phyloP scores from a whole-genome alignment of 176 grass and related monocot genomes.

The Guadua angustifolia region DNA sequence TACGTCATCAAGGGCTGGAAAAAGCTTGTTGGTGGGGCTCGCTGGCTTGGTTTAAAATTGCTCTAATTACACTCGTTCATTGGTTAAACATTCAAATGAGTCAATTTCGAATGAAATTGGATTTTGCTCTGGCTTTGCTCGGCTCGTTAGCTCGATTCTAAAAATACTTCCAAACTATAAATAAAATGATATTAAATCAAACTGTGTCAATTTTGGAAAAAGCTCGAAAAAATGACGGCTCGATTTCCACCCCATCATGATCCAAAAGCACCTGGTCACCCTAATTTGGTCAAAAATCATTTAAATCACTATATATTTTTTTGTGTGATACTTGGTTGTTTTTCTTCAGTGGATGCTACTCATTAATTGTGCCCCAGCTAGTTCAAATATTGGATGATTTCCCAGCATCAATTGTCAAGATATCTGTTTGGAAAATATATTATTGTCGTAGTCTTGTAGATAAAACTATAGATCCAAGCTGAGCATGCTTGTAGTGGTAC shows the following conservation, averaged over 20 bases:
- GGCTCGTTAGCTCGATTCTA: too few relatives aligned
- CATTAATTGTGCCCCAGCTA: background rate
- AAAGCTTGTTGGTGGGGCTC: too few relatives aligned
- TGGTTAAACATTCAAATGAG: too few relatives aligned
- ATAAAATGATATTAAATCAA: too few relatives aligned
- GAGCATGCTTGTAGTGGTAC: background rate
- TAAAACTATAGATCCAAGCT: background rate
- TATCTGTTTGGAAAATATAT: background rate
- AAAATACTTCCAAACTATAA: too few relatives aligned
- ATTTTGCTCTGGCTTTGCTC: too few relatives aligned
- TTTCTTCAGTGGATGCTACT: background rate
- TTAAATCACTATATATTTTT: background rate
- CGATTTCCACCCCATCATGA: background rate
- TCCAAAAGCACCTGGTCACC: background rate
- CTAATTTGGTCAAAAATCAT: background rate
- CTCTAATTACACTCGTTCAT: too few relatives aligned
- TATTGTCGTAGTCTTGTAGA: background rate
- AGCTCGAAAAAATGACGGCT: too few relatives aligned
- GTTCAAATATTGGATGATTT: conserved; percentile 13
- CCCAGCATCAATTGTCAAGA: background rate
- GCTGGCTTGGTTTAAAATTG: too few relatives aligned
- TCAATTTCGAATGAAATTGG: too few relatives aligned
- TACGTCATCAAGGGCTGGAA: too few relatives aligned
- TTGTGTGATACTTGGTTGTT: background rate
- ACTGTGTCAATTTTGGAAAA: too few relatives aligned